Base-by-base conservation (phyloP, 768 basidiomycete species). In the Paxillus ammoniavirescens region DNA sequence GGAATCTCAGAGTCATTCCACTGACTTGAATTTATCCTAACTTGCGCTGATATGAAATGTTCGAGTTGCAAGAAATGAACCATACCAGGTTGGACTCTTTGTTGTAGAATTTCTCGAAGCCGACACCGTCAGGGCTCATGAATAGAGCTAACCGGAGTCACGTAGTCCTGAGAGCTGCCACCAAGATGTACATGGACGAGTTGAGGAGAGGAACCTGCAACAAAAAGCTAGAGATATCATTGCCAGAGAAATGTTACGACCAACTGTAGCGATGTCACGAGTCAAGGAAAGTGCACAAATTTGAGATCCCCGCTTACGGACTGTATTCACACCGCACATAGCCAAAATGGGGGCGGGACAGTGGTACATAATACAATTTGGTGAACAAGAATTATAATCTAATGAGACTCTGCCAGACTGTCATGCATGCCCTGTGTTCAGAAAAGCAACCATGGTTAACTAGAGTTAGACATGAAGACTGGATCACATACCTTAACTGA, bases 91-190 rank as follows among this genome's bases (percentile, higher is more conserved):
- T 78, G 3, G 65, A 59, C 3, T 62, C 55, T 5, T 60, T 61
- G 9, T 59, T 52, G 1, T 63, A 53, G 50, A 75, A 72, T 65
- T 89, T 90, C 44, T 79, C 72, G 23, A 88, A 68, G 21, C 77
- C 77, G 9, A 69, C 59, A 18, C 74, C 74, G 45, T 82, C 76
- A 0, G 78, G 65, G n/a, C n/a, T n/a, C n/a, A n/a, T n/a, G n/a
- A 9, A 83, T 77, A 33, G 70, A 75, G 42, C 73, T 71, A 8
- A 82, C 82, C 55, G 82, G 66, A 4, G 70, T 67, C 6, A 74
- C 85, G 3, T 74, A 78, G 50, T 93, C 91, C 64, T 92, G 91
- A 0, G 86, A 84, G 68, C 91, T 92, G 43, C 90, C 90, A 26
- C 91, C 90, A 1, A 92, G 74, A 47, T 89, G 82, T n/a, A 91